Evolutionary conservation across 768 basidiomycete genomes (phyloP), one percentile per base, ranked within the genome.

Genomic region (Lanmaoa rubissima): DNA sequence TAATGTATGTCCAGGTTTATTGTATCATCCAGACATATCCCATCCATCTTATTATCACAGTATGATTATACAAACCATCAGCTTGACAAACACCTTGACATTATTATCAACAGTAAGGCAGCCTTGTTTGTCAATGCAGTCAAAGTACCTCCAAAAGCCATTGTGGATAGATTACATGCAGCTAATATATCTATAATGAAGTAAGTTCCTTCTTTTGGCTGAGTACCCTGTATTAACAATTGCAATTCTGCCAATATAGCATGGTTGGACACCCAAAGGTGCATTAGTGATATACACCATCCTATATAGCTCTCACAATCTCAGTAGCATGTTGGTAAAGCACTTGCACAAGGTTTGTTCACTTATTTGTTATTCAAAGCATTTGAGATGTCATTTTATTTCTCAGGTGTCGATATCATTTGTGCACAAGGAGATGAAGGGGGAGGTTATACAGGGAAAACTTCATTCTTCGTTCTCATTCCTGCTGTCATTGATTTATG

Each of bases 251-350:
- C 34, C 51, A 56, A 55, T 47, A 35, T 55, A 90, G 87, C 70
- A 88, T 90, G 87, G 75, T 94, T 51, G 92, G 92, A 31, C 89
- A 92, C 61, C 89, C 91, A 26, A 94, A 93, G 79, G 87, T 86
- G 65, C 42, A 59, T 48, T 35, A 3, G 32, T 36, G 12, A 40
- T 19, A 13, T 32, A 26, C 48, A 45, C 28, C 28, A 39, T 24
- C 21, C 48, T 31, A 13, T 34, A 43, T 49, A 31, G 9, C 21
- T 34, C 58, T 62, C 43, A 53, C 45, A 1, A 31, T 28, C 12
- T 51, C 32, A 5, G 55, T 60, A 88, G 87, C 89, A 92, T 61
- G 87, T 88, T 43, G 69, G 74, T 7, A 89, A 88, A 72, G 89
- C 87, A 6, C 79, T 94, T 10, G 88, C 84, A 9, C 86, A 85